Conservation (phyloP, 805 yeast species). For the Scheffersomyces stipitis region DNA sequence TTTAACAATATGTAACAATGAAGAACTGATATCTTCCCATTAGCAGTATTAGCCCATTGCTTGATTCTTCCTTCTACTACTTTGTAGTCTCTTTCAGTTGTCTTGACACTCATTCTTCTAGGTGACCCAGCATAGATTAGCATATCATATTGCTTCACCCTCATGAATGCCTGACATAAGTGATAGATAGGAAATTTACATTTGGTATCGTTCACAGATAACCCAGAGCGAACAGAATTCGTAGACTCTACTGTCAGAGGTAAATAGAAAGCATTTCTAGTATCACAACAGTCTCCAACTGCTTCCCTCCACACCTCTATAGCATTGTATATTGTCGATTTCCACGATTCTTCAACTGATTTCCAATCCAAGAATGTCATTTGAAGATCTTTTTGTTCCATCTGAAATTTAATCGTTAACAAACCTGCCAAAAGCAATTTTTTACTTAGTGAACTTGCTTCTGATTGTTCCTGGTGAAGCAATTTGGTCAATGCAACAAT, state of each 20-base stretch:
- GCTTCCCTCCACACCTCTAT: constrained; percentile 3
- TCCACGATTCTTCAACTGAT: constrained; percentile 3
- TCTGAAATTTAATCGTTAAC: constrained; percentile 3
- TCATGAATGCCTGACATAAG: constrained; percentile 2
- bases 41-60: constrained; percentile 2
- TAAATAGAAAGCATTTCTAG: constrained; percentile 1
- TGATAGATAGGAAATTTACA: constrained; percentile 6
- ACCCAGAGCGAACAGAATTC: neutral
- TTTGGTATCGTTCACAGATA: constrained; percentile 1
- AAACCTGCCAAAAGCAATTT: constrained; percentile 4
- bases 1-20: constrained; percentile 3
- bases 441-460: constrained; percentile 2
- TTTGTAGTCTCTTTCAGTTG: constrained; percentile 8
- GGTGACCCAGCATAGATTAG: constrained; percentile 7
- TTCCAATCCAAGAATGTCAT: constrained; percentile 2
- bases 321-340: constrained; percentile 1
- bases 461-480: constrained; percentile 2
- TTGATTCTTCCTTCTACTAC: constrained; percentile 2
- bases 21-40: constrained; percentile 2
- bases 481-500: constrained; percentile 1
- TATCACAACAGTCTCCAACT: constrained; percentile 3
- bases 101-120: constrained; percentile 5
- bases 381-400: constrained; percentile 5
- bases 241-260: neutral
- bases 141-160: constrained; percentile 5